phyloP scores from a whole-genome alignment of 108 stramenopile species.

The Cyclostephanos tholiformis region DNA sequence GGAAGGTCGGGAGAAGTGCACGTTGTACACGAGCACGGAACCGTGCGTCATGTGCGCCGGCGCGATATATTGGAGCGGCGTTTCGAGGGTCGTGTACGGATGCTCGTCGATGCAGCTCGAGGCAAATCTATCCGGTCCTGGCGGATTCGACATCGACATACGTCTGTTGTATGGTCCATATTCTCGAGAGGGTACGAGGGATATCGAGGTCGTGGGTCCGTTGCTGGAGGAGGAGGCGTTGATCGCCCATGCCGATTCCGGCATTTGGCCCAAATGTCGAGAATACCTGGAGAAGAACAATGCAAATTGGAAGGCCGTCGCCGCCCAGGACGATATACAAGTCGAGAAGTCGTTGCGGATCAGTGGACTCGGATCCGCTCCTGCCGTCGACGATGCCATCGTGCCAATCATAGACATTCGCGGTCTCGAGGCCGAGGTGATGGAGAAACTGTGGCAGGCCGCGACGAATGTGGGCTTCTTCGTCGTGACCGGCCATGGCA shows the following conservation, averaged over 20 bases:
- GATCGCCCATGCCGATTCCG: conserved; percentile 24
- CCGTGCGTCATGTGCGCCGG: conserved; percentile 57
- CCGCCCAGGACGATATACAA: too few relatives aligned
- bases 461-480: conserved; percentile 57
- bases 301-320: too few relatives aligned
- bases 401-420: conserved; percentile 50
- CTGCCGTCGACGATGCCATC: conserved; percentile 13
- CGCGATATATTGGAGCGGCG: conserved; percentile 44
- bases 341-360: too few relatives aligned
- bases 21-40: conserved; percentile 42
- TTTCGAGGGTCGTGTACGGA: conserved; percentile 36
- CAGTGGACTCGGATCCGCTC: too few relatives aligned
- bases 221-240: conserved; percentile 26
- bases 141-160: conserved; percentile 44
- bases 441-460: conserved; percentile 48
- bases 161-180: conserved; percentile 19
- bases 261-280: conserved; percentile 13
- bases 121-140: conserved; percentile 30
- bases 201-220: conserved; percentile 27
- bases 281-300: too few relatives aligned
- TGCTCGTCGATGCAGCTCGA: conserved; percentile 21
- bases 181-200: conserved; percentile 15
- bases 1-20: conserved; percentile 20
- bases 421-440: conserved; percentile 37
- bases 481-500: conserved; percentile 51